Evolutionary conservation across 1,139 yeast genomes (phyloP).

Genomic region (Magnusiomyces paraingens): DNA sequence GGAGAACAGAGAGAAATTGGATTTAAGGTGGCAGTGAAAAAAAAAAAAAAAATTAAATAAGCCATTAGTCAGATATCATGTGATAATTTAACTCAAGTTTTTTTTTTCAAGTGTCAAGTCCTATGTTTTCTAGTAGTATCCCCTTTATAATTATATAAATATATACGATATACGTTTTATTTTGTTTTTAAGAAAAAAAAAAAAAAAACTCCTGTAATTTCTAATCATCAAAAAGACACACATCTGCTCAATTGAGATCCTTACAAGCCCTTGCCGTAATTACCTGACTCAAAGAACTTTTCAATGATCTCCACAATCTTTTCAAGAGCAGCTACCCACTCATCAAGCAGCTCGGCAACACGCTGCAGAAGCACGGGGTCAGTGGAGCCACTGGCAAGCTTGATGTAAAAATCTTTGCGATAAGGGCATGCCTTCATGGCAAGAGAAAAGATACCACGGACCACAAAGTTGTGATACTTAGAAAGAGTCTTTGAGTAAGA

Average conservation of each 20-base stretch:
- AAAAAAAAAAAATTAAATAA: too few relatives aligned
- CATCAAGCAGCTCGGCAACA: constrained; percentile 57
- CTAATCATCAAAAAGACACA: not conserved
- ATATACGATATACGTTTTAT: not conserved
- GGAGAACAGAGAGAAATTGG: too few relatives aligned
- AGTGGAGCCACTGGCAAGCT: constrained; percentile 50
- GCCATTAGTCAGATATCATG: too few relatives aligned
- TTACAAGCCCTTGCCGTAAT: constrained; percentile 84
- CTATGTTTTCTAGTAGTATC: not conserved
- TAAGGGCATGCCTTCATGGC: constrained; percentile 97
- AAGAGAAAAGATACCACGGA: constrained; percentile 81
- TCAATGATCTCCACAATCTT: constrained; percentile 64
- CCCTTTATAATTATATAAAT: not conserved
- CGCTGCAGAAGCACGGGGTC: constrained; percentile 33
- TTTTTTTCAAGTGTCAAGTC: too few relatives aligned
- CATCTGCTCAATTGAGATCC: not conserved
- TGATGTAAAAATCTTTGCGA: constrained; percentile 75
- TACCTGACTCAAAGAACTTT: constrained; percentile 70
- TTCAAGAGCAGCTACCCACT: constrained; percentile 75
- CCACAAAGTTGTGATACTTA: constrained; percentile 72
- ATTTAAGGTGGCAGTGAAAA: too few relatives aligned
- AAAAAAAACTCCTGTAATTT: not conserved
- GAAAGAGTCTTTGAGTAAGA: constrained; percentile 75
- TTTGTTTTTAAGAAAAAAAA: not conserved
- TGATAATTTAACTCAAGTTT: too few relatives aligned